A percentile compares a stretch with the other conserved stretches of the same genome.
phyloP scores from a whole-genome alignment of 2,329 filamentous ascomycete genomes.

The Fusarium phyllophilum region DNA sequence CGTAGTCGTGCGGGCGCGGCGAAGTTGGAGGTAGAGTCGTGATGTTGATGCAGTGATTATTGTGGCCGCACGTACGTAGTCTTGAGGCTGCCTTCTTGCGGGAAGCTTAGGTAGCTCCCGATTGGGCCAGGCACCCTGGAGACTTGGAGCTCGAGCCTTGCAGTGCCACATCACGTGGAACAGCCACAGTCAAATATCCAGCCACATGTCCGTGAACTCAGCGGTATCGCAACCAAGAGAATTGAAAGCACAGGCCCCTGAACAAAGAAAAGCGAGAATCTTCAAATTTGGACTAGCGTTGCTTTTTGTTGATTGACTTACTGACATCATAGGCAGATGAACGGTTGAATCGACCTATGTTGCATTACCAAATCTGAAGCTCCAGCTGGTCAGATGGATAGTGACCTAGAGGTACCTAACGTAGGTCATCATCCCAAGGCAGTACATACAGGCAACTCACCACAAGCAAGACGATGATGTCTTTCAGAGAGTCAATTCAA shows the following conservation, averaged over 20 bases:
- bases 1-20: constrained; percentile 32
- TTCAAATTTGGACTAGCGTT: neutral
- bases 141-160: constrained; percentile 29
- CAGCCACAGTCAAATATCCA: constrained; percentile 5
- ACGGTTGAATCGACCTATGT: neutral
- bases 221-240: neutral
- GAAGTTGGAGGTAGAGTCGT: constrained; percentile 24
- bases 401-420: neutral
- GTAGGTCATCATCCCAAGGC: neutral
- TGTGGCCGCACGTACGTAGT: constrained; percentile 46
- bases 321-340: constrained; percentile 25
- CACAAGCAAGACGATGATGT: neutral
- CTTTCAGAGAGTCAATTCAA: neutral
- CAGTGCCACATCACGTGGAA: constrained; percentile 30
- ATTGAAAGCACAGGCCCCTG: neutral
- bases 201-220: constrained; percentile 17
- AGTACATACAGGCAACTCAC: neutral
- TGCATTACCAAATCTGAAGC: neutral
- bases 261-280: neutral
- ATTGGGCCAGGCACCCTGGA: constrained; percentile 39
- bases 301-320: neutral
- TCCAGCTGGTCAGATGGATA: neutral
- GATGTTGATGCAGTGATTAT: constrained; percentile 36
- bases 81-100: constrained; percentile 47
- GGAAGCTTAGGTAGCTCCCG: constrained; percentile 46